phyloP scores from a whole-genome alignment of 108 stramenopile genomes.

The Skeletonema marinoi region DNA sequence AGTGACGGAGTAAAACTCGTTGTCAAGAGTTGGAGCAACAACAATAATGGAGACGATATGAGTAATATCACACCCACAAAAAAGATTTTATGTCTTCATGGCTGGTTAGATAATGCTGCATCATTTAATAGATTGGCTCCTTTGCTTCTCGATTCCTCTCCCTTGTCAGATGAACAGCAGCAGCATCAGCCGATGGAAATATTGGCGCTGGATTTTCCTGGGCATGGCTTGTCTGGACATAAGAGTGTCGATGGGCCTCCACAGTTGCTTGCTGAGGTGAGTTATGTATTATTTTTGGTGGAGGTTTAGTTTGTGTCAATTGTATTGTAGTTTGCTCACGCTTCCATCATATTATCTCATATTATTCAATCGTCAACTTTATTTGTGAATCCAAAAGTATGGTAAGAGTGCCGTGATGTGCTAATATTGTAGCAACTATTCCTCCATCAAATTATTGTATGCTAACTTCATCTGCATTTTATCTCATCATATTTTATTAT shows the following conservation, averaged over 20 bases:
- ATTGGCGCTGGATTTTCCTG: conserved; percentile 66
- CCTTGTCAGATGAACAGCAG: not conserved
- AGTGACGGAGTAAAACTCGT: conserved; percentile 43
- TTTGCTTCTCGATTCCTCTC: conserved; percentile 32
- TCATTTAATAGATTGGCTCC: conserved; percentile 74
- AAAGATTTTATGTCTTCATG: conserved; percentile 74
- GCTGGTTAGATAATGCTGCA: conserved; percentile 82
- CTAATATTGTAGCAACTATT: not conserved
- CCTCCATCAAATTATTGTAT: not conserved
- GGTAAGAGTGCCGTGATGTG: too few species aligned
- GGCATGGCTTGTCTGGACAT: conserved; percentile 57
- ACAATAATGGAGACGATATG: conserved; percentile 15
- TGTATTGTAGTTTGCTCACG: too few species aligned
- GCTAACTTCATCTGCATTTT: too few species aligned
- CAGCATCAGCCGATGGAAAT: conserved; percentile 36
- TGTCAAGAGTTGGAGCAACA: conserved; percentile 30
- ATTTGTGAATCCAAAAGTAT: too few species aligned
- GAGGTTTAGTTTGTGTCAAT: too few species aligned
- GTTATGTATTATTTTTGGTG: not conserved
- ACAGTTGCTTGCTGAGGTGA: conserved; percentile 54
- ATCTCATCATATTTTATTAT: too few species aligned
- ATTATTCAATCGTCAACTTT: not conserved
- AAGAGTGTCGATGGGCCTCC: conserved; percentile 56
- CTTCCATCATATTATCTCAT: too few species aligned
- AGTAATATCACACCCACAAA: conserved; percentile 33